phyloP scores from a whole-genome alignment of 1,139 yeast species.

The Debaryomycetaceae sp. region DNA sequence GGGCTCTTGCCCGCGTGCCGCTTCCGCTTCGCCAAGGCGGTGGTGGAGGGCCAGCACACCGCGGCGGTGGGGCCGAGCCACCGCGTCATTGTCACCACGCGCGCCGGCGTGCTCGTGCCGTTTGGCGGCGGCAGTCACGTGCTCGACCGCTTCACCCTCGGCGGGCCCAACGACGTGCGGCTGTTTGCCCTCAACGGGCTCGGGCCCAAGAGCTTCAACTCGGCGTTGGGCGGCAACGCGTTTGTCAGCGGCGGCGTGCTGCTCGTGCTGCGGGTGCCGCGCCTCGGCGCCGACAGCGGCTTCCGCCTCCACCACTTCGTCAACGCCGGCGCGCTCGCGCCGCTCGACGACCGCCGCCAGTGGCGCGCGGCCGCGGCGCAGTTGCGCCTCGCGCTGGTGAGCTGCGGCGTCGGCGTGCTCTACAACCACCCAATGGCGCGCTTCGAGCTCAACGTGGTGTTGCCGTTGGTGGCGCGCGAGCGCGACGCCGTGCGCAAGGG shows the following conservation, averaged over 20 bases:
- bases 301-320: conserved; percentile 67
- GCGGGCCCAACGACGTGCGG: conserved; percentile 82
- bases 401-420: conserved; percentile 72
- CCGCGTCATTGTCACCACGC: conserved; percentile 39
- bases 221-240: conserved; percentile 76
- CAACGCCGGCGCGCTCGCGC: conserved; percentile 68
- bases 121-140: conserved; percentile 34
- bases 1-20: conserved; percentile 31
- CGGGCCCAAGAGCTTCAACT: conserved; percentile 70
- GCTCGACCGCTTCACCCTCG: conserved; percentile 56
- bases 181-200: conserved; percentile 74
- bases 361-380: too few species aligned
- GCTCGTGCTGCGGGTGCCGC: conserved; percentile 62
- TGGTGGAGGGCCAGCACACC: conserved; percentile 47
- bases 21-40: conserved; percentile 37
- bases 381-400: conserved; percentile 38
- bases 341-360: conserved; percentile 24
- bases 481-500: conserved; percentile 78
- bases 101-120: conserved; percentile 49
- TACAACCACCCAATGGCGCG: conserved; percentile 88
- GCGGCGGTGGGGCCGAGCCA: conserved; percentile 12
- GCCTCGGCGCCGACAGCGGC: conserved; percentile 49
- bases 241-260: conserved; percentile 71
- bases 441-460: conserved; percentile 80
- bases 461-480: conserved; percentile 66